A percentile compares a stretch with the other conserved stretches of the same genome.
Evolutionary conservation across 257 asterid species (phyloP).

Genomic region (Solanum gandarillasii): DNA sequence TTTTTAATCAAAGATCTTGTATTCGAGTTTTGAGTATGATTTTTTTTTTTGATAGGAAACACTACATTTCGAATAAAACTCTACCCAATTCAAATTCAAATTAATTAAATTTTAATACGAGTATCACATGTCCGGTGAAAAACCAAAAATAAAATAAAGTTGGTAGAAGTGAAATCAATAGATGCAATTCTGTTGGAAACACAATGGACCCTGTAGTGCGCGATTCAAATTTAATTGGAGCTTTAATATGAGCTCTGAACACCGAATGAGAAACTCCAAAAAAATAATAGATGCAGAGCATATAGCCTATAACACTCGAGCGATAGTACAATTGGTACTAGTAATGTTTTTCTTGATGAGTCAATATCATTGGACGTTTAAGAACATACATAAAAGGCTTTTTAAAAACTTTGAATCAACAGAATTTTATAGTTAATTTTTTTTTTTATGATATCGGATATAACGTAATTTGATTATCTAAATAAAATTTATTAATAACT

Average conservation of each 20-base stretch:
- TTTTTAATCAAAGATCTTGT: too few relatives aligned
- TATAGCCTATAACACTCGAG: background rate
- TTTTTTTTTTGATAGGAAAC: too few relatives aligned
- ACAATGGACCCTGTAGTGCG: too few relatives aligned
- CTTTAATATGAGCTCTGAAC: accelerated
- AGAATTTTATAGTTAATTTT: background rate
- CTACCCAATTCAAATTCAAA: background rate
- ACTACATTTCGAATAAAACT: too few relatives aligned
- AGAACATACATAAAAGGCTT: background rate
- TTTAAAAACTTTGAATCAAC: background rate
- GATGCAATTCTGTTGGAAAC: background rate
- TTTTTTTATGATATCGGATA: background rate
- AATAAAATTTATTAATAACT: too few relatives aligned
- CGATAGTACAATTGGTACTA: background rate
- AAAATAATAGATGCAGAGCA: background rate
- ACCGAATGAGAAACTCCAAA: accelerated
- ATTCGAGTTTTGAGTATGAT: too few relatives aligned
- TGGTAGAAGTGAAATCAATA: background rate
- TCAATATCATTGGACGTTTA: background rate
- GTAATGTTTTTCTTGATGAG: background rate
- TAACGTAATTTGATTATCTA: too few relatives aligned
- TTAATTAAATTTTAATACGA: too few relatives aligned
- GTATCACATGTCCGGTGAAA: too few relatives aligned
- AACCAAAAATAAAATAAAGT: too few relatives aligned
- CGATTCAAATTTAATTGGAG: too few relatives aligned